A percentile compares a stretch with the other conserved stretches of the same genome.
Evolutionary conservation across 2,329 filamentous ascomycete genomes (phyloP).

Genomic region (Nothophaeocryptopus gaeumannii): DNA sequence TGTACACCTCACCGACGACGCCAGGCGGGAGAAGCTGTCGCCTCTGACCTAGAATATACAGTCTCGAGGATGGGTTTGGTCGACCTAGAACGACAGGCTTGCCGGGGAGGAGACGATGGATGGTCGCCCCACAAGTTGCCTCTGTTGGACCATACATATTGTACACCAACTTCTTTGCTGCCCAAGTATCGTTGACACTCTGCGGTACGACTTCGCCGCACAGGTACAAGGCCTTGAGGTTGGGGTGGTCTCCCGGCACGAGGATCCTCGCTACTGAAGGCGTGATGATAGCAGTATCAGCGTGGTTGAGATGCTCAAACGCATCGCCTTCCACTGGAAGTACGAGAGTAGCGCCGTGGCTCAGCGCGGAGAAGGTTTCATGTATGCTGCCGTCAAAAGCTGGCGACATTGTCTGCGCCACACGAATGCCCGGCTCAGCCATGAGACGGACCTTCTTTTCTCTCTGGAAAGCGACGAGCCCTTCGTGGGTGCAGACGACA

Average conservation of each 20-base stretch:
- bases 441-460: constrained; percentile 2
- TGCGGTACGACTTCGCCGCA: constrained; percentile 1
- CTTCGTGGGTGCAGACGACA: constrained; percentile 1
- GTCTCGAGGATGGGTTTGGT: neutral
- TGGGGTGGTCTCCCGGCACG: no score
- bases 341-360: constrained; percentile 2
- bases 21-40: no score
- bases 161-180: neutral
- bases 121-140: constrained; percentile 3
- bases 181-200: neutral
- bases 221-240: neutral
- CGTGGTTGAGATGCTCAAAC: no score
- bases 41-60: neutral
- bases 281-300: no score
- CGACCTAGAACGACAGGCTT: neutral
- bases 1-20: no score
- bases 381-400: constrained; percentile 5
- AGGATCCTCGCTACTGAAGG: no score
- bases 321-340: neutral
- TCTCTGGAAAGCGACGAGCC: constrained; percentile 5
- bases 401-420: constrained; percentile 7
- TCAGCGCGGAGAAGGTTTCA: constrained; percentile 1
- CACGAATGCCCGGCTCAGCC: neutral
- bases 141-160: constrained; percentile 7
- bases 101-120: neutral